Conservation (phyloP, 2,329 filamentous ascomycete species). For the Aspergillus sp. region DNA sequence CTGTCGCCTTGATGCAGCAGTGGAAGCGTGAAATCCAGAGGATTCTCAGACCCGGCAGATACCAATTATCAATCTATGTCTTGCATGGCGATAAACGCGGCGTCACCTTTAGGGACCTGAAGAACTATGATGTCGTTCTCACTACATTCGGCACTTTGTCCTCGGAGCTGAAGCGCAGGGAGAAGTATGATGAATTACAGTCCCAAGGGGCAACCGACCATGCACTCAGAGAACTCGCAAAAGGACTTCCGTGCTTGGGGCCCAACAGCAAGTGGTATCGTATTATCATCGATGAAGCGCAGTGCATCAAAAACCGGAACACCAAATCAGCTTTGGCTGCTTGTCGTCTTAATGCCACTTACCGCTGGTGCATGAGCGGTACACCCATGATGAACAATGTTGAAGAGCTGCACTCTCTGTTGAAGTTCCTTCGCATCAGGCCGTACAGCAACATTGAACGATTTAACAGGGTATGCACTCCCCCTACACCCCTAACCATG, state of each 20-base stretch:
- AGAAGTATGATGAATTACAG: conserved; percentile 52
- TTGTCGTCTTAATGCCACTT: conserved; percentile 56
- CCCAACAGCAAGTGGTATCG: conserved; percentile 62
- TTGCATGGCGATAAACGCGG: conserved; percentile 65
- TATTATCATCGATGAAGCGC: conserved; percentile 75
- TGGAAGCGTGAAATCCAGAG: conserved; percentile 78
- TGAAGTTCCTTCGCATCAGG: conserved; percentile 73
- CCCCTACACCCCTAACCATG: neutral
- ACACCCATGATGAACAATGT: conserved; percentile 89
- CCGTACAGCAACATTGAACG: conserved; percentile 67
- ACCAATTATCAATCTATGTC: conserved; percentile 65
- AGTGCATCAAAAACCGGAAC: conserved; percentile 74
- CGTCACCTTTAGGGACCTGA: conserved; percentile 59
- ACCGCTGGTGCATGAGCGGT: conserved; percentile 74
- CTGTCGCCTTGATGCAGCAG: conserved; percentile 75
- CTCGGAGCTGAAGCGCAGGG: conserved; percentile 63
- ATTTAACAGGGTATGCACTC: conserved; percentile 56
- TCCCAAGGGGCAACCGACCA: conserved; percentile 41
- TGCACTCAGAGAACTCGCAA: conserved; percentile 16
- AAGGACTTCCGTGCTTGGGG: conserved; percentile 60
- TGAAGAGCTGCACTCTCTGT: conserved; percentile 72
- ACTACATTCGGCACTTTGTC: conserved; percentile 75
- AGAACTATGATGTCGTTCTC: conserved; percentile 69
- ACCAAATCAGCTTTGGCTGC: conserved; percentile 63
- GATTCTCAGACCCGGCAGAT: conserved; percentile 59